Evolutionary conservation across 2,329 filamentous ascomycete genomes (phyloP), one percentile per base, ranked within the genome.

Genomic region (Clathrospora elynae): DNA sequence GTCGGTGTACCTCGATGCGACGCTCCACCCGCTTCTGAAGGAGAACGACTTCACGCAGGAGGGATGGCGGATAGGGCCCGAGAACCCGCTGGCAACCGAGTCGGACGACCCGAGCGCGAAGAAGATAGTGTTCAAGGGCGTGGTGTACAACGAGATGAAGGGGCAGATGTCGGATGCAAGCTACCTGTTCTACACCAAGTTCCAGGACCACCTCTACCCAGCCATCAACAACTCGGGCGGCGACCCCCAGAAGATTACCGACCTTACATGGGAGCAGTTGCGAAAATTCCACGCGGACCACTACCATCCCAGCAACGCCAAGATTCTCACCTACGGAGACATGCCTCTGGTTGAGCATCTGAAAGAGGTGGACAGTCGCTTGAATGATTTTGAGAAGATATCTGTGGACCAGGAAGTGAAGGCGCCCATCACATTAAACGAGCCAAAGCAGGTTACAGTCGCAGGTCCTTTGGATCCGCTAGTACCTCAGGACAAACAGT

Each of bases 131-230:
- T 97, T 97, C 78, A 97, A 97, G 74, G 92, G 92, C 17, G 93
- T 97, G 1, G 92, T 97, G 1, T 97, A 97, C 75, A 99, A 99
- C 63, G 93, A 99, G 75, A 99, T 99, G 93, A 99, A 99, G 74
- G 93, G 93, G 0, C 91, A 96, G 66, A 95, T 97, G 85, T 97
- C 93, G 2, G 93, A 99, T 69, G 90, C 92, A 5, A 90, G 90
- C 55, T 99, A 99, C 62, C 77, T 97, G 1, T 99, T 89, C 75
- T 97, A 96, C 70, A 95, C 96, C 56, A 82, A 87, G 38, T 99
- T 95, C 71, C 90, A 95, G 66, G 90, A 97, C 60, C 87, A 93
- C 67, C 89, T 99, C 39, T 93, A 95, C 66, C 93, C 93, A 0
- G 86, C 87, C 24, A 87, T 99, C 68, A 88, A 99, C 74, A 97